Evolutionary conservation across 1,284 basidiomycete genomes (phyloP).

Genomic region (Sporisorium sorghi): DNA sequence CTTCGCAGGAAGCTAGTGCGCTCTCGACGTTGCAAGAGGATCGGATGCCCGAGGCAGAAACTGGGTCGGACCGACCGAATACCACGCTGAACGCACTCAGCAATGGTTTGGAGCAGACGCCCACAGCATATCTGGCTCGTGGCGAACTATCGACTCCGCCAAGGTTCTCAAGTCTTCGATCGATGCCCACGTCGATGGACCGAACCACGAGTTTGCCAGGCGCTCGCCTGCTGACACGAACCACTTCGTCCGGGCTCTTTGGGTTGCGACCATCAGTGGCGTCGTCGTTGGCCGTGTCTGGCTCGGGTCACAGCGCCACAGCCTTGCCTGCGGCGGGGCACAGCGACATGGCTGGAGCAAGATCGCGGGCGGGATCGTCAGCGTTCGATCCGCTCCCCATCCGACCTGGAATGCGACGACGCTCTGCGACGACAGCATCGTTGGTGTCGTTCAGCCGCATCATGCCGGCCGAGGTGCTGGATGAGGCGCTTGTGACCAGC

Average conservation of each 20-base stretch:
- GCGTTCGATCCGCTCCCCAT: slow-evolving; percentile 36
- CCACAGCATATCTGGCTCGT: neutral
- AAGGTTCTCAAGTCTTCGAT: slow-evolving; percentile 15
- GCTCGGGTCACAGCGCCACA: slow-evolving; percentile 9
- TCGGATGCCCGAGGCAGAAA: neutral
- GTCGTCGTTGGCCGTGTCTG: slow-evolving; percentile 12
- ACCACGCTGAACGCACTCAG: neutral
- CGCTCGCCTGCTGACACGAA: slow-evolving; percentile 21
- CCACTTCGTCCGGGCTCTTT: slow-evolving; percentile 14
- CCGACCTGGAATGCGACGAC: slow-evolving; percentile 43
- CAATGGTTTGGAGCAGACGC: neutral
- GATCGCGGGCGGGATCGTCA: slow-evolving; percentile 26
- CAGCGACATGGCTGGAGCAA: neutral
- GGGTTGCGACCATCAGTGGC: slow-evolving; percentile 16
- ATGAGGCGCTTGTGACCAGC: slow-evolving; percentile 47
- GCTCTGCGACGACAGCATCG: slow-evolving; percentile 44
- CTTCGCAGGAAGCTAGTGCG: neutral
- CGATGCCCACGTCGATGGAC: slow-evolving; percentile 31
- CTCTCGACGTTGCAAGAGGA: slow-evolving; percentile 18
- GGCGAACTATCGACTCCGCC: slow-evolving; percentile 1
- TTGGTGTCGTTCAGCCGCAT: slow-evolving; percentile 47
- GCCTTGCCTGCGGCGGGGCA: slow-evolving; percentile 7
- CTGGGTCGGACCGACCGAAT: neutral
- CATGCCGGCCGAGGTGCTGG: slow-evolving; percentile 44
- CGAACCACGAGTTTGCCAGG: slow-evolving; percentile 44